Conservation (phyloP, 306 rosid species). For the Quillaja saponaria region DNA sequence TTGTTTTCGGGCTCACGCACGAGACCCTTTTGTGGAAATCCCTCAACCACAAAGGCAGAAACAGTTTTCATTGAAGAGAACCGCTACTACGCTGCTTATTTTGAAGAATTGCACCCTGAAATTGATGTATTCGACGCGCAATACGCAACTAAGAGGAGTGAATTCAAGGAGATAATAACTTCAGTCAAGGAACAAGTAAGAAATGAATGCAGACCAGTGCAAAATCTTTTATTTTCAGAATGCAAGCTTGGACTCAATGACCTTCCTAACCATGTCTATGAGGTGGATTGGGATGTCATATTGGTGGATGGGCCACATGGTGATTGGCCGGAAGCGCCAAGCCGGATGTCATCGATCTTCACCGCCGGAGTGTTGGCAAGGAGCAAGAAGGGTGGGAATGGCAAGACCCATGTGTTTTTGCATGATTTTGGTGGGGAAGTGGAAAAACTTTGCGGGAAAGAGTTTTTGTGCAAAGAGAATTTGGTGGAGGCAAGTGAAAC, state of each 20-base stretch:
- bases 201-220: conserved; percentile 91
- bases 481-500: conserved; percentile 67
- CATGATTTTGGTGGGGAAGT: conserved; percentile 72
- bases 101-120: conserved; percentile 85
- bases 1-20: conserved; percentile 81
- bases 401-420: conserved; percentile 84
- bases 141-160: conserved; percentile 79
- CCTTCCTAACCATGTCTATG: conserved; percentile 91
- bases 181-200: conserved; percentile 61
- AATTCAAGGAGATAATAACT: conserved; percentile 60
- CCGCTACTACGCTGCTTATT: conserved; percentile 84
- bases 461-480: conserved; percentile 78
- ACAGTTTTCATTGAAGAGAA: conserved; percentile 93
- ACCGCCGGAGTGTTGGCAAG: conserved; percentile 87
- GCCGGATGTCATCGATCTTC: conserved; percentile 78
- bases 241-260: conserved; percentile 86
- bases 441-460: conserved; percentile 65
- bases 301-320: conserved; percentile 89
- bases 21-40: conserved; percentile 94
- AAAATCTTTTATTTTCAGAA: conserved; percentile 80
- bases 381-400: conserved; percentile 85
- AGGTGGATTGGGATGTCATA: conserved; percentile 88
- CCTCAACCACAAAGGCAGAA: conserved; percentile 81
- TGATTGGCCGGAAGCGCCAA: conserved; percentile 91
- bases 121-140: conserved; percentile 90